Base-by-base conservation (phyloP, 2,329 filamentous ascomycete genomes). In the Fusarium nematophilum region DNA sequence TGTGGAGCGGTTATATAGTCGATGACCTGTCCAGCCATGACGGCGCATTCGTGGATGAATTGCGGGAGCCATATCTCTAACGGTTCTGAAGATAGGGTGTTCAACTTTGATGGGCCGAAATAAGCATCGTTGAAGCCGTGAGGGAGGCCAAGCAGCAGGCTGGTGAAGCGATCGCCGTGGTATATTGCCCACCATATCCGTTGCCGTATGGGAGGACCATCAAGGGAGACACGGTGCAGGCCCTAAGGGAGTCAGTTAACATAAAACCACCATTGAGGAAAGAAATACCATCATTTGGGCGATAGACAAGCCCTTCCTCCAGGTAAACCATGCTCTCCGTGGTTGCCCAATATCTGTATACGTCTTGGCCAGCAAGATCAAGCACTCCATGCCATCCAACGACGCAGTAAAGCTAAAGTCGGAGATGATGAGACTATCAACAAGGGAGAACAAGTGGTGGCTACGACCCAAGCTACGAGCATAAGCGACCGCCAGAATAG, bases 291-390 rank as follows among this genome's bases (percentile, higher is more conserved):
- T 76, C 5, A 80, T 69, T 61, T 80, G 76, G 3, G 75, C 73
- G 51, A 76, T 77, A 62, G 73, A 73, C 34, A 79, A 55, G 3
- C 73, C 78, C 55, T 75, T 76, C 10, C 78, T 72, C 53, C 73
- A 73, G 4, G 70, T 71, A n/a, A 79, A 63, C 78, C 78, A 80
- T 1, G 75, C 73, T 52, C 73, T 59, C 29, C 78, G 73, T 17
- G 78, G 76, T 56, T 79, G 77, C 5, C 78, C 78, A 37, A 78
- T 73, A 51, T 80, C 77, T 9, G 75, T 73, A 61, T 78, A 79
- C 63, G 73, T 74, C 52, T 79, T 79, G 9, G 73, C 72, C 53
- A 77, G 73, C 13, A 80, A 46, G 15, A 79, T 71, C 29, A 78
- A 59, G 55, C 75, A 78, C 53, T 80, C 77, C 62, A 80, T 70